Conservation (phyloP, 2,329 filamentous ascomycete species). For the Monilinia fructigena region DNA sequence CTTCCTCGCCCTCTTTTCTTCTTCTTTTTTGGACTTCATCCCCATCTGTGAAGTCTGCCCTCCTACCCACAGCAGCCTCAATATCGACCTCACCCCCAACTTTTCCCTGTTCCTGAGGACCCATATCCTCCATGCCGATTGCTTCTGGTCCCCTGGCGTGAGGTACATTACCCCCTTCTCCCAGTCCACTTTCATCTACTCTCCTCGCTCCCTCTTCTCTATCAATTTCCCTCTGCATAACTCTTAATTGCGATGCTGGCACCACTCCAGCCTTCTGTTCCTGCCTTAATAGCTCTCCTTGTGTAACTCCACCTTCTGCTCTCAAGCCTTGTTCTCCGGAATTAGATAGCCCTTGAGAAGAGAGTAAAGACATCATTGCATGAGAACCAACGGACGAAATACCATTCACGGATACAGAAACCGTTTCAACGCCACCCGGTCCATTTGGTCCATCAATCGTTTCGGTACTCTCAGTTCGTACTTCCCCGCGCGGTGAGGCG, state of each 20-base stretch:
- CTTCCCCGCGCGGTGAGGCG: constrained; percentile 45
- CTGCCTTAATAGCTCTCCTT: constrained; percentile 81
- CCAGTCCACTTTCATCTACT: constrained; percentile 36
- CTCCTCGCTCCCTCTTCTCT: background rate
- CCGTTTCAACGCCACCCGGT: constrained; percentile 75
- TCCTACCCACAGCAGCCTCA: constrained; percentile 60
- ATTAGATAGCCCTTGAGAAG: constrained; percentile 32
- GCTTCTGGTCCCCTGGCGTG: constrained; percentile 82
- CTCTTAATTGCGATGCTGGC: constrained; percentile 58
- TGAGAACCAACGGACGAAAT: constrained; percentile 50
- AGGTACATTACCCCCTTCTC: constrained; percentile 63
- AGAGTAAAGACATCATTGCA: constrained; percentile 39
- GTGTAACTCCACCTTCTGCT: constrained; percentile 61
- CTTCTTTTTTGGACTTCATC: constrained; percentile 51
- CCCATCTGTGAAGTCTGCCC: constrained; percentile 35
- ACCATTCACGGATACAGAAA: constrained; percentile 72
- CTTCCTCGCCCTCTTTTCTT: constrained; percentile 53
- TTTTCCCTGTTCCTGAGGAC: constrained; percentile 59
- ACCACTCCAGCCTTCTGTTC: constrained; percentile 82
- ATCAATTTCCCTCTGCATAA: constrained; percentile 38
- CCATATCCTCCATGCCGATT: constrained; percentile 83
- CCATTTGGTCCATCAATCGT: constrained; percentile 81
- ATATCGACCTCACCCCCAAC: constrained; percentile 52
- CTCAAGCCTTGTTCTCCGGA: constrained; percentile 31
- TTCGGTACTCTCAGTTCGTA: constrained; percentile 72